phyloP scores from a whole-genome alignment of 345 rosid species.

The Ceriops tagal region DNA sequence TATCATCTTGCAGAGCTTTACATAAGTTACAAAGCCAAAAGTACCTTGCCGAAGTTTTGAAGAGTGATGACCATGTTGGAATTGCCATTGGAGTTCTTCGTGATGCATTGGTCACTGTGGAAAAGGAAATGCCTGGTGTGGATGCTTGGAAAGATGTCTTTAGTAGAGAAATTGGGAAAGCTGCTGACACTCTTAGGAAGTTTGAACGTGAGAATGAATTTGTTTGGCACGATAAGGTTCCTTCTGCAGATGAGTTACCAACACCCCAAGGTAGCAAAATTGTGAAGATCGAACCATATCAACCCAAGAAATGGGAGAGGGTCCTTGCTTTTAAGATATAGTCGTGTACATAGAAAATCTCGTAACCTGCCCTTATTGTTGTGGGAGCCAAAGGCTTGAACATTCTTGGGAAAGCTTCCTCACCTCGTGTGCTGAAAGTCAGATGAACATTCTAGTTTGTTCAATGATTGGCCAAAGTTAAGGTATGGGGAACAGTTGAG shows the following conservation, averaged over 20 bases:
- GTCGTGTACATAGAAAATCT: not conserved
- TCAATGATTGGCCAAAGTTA: too few relatives aligned
- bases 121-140: slow-evolving; percentile 47
- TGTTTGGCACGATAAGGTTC: slow-evolving; percentile 53
- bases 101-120: slow-evolving; percentile 36
- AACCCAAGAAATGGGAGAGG: slow-evolving; percentile 46
- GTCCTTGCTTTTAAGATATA: slow-evolving; percentile 50
- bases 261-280: slow-evolving; percentile 55
- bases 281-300: slow-evolving; percentile 46
- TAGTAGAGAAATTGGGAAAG: slow-evolving; percentile 43
- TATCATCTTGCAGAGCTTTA: slow-evolving; percentile 47
- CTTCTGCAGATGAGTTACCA: slow-evolving; percentile 45
- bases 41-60: slow-evolving; percentile 47
- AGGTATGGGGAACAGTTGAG: too few relatives aligned
- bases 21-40: slow-evolving; percentile 64
- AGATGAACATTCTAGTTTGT: too few relatives aligned
- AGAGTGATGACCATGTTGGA: slow-evolving; percentile 39
- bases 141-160: slow-evolving; percentile 47
- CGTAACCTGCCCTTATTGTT: not conserved
- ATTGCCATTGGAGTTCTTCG: slow-evolving; percentile 56
- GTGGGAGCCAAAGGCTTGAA: too few relatives aligned
- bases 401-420: too few relatives aligned
- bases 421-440: too few relatives aligned
- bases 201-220: slow-evolving; percentile 56
- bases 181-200: slow-evolving; percentile 39